These are phyloP conservation scores for Sugiyamaella xylanicola DNA, from an alignment of 1,139 yeast species.

Conservation along the genomic window DNA sequence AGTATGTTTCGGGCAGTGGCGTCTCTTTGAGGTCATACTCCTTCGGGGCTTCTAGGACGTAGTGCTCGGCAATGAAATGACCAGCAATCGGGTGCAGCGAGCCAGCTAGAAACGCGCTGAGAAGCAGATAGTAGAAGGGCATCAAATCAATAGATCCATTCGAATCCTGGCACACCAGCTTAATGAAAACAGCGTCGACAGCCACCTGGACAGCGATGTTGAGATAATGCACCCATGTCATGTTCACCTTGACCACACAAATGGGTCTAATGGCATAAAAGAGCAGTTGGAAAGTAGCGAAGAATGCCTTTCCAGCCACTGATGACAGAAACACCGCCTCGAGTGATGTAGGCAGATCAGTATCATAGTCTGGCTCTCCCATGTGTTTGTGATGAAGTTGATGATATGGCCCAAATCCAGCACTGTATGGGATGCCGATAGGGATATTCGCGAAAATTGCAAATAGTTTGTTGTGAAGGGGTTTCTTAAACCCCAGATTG, in stretches of 20 bases:
- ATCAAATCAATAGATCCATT: constrained; percentile 69
- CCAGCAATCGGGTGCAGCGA: constrained; percentile 94
- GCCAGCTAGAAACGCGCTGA: constrained; percentile 86
- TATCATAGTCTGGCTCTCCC: constrained; percentile 84
- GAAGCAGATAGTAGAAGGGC: constrained; percentile 64
- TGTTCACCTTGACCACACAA: constrained; percentile 73
- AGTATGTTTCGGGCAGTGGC: constrained; percentile 75
- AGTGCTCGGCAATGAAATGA: constrained; percentile 93
- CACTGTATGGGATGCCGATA: constrained; percentile 86
- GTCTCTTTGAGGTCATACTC: constrained; percentile 38
- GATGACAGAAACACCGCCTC: constrained; percentile 77
- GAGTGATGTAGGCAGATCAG: constrained; percentile 79
- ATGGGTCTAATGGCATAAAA: constrained; percentile 90
- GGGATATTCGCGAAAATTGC: constrained; percentile 80
- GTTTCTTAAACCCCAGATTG: constrained; percentile 80
- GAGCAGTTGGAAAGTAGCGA: constrained; percentile 85
- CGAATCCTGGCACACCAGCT: constrained; percentile 43
- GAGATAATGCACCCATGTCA: constrained; percentile 72
- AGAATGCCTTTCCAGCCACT: constrained; percentile 83
- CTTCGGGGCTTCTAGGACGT: constrained; percentile 64
- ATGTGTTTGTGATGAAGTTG: constrained; percentile 86
- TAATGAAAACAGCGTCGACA: constrained; percentile 60
- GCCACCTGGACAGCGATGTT: constrained; percentile 63
- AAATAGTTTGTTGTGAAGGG: constrained; percentile 73
- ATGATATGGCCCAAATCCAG: constrained; percentile 90